A percentile compares a stretch with the other conserved stretches of the same genome.
phyloP scores from a whole-genome alignment of 495 filamentous ascomycete species.

The Antarctomyces pellizariae region DNA sequence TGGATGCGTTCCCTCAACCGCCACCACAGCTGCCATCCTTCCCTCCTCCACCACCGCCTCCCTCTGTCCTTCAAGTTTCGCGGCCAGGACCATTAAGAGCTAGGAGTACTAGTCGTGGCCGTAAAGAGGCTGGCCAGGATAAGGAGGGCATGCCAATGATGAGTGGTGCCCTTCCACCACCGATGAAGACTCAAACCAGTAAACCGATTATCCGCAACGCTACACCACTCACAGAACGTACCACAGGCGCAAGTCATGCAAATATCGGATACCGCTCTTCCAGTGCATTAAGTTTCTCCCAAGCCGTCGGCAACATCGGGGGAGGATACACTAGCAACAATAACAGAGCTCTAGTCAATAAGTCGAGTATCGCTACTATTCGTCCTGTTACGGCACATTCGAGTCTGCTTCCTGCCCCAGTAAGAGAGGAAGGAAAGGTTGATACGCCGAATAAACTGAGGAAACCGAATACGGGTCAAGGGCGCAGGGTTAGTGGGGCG shows the following conservation, averaged over 20 bases:
- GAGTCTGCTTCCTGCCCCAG: conserved; percentile 3
- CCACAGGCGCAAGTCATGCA: no score
- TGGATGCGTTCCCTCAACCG: conserved; percentile 6
- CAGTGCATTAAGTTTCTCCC: no score
- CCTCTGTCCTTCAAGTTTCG: conserved; percentile 5
- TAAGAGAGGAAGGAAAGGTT: conserved; percentile 6
- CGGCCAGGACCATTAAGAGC: conserved; percentile 4
- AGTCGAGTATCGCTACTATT: conserved; percentile 2
- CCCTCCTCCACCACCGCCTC: conserved; percentile 5
- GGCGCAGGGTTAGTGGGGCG: neutral
- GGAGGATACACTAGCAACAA: neutral
- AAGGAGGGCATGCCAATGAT: no score
- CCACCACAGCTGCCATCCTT: conserved; percentile 8
- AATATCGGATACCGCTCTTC: no score
- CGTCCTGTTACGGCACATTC: conserved; percentile 7
- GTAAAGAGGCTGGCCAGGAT: no score
- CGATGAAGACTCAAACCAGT: no score
- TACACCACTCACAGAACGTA: no score
- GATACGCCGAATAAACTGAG: conserved; percentile 9
- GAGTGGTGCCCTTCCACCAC: no score
- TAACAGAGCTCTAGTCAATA: conserved; percentile 5
- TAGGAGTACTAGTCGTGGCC: no score
- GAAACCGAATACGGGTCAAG: conserved; percentile 2
- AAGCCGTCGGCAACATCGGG: no score
- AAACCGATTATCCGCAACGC: no score